These are phyloP conservation scores for Neopestalotiopsis clavispora DNA, from an alignment of 2,329 filamentous ascomycete species.

Conservation along the genomic window DNA sequence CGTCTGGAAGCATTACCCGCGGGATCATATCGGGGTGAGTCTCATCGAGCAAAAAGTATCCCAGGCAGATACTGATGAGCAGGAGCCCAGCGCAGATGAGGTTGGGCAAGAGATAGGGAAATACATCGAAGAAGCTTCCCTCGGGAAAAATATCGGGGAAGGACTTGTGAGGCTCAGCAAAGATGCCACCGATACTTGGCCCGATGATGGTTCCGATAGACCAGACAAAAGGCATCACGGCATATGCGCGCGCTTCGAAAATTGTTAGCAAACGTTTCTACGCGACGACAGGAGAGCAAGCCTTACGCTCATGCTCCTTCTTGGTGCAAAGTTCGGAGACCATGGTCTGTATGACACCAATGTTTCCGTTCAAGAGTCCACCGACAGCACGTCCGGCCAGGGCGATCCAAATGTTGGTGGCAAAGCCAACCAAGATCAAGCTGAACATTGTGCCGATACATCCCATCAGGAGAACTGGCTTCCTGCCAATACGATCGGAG, in stretches of 20 bases:
- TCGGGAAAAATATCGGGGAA: conserved; percentile 74
- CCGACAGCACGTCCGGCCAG: conserved; percentile 77
- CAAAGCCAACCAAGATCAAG: conserved; percentile 82
- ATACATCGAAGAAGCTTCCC: conserved; percentile 73
- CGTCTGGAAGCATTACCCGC: conserved; percentile 48
- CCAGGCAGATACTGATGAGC: conserved; percentile 77
- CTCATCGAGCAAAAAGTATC: conserved; percentile 83
- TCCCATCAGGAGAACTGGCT: conserved; percentile 82
- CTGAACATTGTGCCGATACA: conserved; percentile 83
- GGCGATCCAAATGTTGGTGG: conserved; percentile 83
- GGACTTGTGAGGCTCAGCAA: conserved; percentile 76
- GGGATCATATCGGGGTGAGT: conserved; percentile 85
- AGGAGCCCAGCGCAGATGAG: conserved; percentile 80
- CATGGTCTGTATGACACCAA: conserved; percentile 91
- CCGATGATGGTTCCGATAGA: conserved; percentile 88
- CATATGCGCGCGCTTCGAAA: conserved; percentile 74
- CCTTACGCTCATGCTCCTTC: conserved; percentile 84
- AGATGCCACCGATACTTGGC: conserved; percentile 84
- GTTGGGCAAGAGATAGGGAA: conserved; percentile 90
- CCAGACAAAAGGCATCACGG: conserved; percentile 96
- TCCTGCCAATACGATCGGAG: conserved; percentile 82
- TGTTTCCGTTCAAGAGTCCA: conserved; percentile 87
- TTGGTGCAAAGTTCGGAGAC: conserved; percentile 85
- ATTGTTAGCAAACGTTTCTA: not conserved
- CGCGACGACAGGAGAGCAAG: not conserved